These are phyloP conservation scores for Saccharomycopsis capsularis DNA, from an alignment of 805 yeast species.

Conservation along the genomic window DNA sequence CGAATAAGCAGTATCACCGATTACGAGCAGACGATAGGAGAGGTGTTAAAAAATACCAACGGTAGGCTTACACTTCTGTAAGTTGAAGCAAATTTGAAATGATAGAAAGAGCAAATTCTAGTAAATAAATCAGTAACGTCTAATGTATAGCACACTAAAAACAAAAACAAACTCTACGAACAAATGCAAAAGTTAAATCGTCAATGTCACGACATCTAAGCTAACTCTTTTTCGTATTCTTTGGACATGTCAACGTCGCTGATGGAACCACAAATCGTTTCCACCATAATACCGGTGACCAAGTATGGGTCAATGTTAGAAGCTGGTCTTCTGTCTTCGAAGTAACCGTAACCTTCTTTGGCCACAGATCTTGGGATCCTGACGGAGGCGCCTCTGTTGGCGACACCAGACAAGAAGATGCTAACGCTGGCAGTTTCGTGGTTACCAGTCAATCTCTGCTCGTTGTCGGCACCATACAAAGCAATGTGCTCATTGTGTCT, in stretches of 20 bases:
- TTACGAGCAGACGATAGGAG: too few relatives aligned
- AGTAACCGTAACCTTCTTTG: slow-evolving; percentile 96
- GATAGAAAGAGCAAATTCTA: too few relatives aligned
- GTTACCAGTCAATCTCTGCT: slow-evolving; percentile 91
- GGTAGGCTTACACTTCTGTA: too few relatives aligned
- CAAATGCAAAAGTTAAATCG: too few relatives aligned
- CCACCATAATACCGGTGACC: slow-evolving; percentile 97
- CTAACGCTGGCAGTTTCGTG: slow-evolving; percentile 97
- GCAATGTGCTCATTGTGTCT: slow-evolving; percentile 96
- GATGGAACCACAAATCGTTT: slow-evolving; percentile 91
- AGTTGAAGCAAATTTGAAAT: too few relatives aligned
- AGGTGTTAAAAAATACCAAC: too few relatives aligned
- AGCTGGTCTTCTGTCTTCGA: slow-evolving; percentile 99
- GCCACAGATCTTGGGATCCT: slow-evolving; percentile 99
- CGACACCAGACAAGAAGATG: slow-evolving; percentile 91
- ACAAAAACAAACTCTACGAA: too few relatives aligned
- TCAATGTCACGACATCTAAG: too few relatives aligned
- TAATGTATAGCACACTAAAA: too few relatives aligned
- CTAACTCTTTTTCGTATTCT: slow-evolving; percentile 70
- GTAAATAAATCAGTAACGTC: too few relatives aligned
- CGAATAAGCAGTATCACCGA: too few relatives aligned
- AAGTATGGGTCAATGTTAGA: slow-evolving; percentile 98
- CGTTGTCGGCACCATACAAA: slow-evolving; percentile 94
- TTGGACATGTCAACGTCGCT: slow-evolving; percentile 93
- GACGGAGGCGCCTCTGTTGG: slow-evolving; percentile 98